These are phyloP conservation scores for Aspergillus japonicus DNA, from an alignment of 2,329 filamentous ascomycete genomes.

Conservation along the genomic window DNA sequence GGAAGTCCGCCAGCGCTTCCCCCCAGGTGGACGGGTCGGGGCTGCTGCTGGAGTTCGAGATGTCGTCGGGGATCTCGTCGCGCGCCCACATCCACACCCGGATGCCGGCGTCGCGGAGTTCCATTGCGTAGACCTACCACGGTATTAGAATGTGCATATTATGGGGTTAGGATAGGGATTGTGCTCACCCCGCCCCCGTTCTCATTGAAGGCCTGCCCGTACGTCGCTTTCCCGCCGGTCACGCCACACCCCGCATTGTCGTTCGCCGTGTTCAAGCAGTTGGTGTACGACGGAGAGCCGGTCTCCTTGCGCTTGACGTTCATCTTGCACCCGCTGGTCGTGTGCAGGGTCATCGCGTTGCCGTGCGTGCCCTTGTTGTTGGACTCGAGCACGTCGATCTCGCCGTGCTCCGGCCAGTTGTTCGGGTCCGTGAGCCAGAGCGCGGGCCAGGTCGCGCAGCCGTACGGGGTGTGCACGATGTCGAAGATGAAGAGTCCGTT, in stretches of 20 bases:
- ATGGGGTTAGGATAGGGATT: too few species aligned
- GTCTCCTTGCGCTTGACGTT: slow-evolving; percentile 55
- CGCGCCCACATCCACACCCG: slow-evolving; percentile 62
- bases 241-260: slow-evolving; percentile 61
- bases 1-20: slow-evolving; percentile 63
- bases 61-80: slow-evolving; percentile 51
- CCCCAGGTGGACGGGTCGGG: slow-evolving; percentile 66
- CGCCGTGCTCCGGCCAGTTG: slow-evolving; percentile 64
- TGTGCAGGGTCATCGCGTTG: slow-evolving; percentile 62
- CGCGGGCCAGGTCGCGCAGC: slow-evolving; percentile 65
- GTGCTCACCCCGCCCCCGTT: slow-evolving; percentile 53
- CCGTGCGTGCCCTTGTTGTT: slow-evolving; percentile 56
- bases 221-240: slow-evolving; percentile 43
- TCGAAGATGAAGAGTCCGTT: slow-evolving; percentile 68
- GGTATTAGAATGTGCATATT: background rate
- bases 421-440: slow-evolving; percentile 63
- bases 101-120: slow-evolving; percentile 61
- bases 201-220: slow-evolving; percentile 54
- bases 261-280: slow-evolving; percentile 55
- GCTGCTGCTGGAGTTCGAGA: slow-evolving; percentile 43
- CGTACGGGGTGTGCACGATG: slow-evolving; percentile 61
- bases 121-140: slow-evolving; percentile 55
- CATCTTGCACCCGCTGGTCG: slow-evolving; percentile 54
- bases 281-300: slow-evolving; percentile 43
- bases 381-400: slow-evolving; percentile 64